Percentiles rank a stretch among this genome's conserved stretches.
phyloP scores from a whole-genome alignment of 2,329 filamentous ascomycete species.

The Alternaria sp. region DNA sequence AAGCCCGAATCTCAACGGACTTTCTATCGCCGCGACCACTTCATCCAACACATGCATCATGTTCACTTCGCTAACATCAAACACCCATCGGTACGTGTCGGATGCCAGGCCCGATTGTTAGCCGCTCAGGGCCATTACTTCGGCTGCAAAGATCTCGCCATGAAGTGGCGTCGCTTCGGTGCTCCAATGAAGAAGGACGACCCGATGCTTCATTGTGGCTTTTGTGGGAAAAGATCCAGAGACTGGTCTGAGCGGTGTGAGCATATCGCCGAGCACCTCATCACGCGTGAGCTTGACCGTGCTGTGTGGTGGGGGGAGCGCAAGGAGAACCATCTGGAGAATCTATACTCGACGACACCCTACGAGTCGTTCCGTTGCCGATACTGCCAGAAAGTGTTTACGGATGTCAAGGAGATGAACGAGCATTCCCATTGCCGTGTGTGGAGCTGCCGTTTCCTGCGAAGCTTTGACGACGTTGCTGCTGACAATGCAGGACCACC shows the following conservation, averaged over 20 bases:
- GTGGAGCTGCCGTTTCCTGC: constrained; percentile 48
- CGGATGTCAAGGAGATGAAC: constrained; percentile 41
- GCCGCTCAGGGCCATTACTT: constrained; percentile 42
- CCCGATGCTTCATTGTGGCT: constrained; percentile 49
- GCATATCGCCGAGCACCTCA: constrained; percentile 46
- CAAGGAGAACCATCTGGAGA: constrained; percentile 45
- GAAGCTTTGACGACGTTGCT: constrained; percentile 46
- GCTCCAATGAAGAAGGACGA: constrained; percentile 48
- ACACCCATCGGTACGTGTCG: constrained; percentile 45
- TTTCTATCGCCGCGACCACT: constrained; percentile 49
- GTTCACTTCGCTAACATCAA: constrained; percentile 48
- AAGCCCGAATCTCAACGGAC: constrained; percentile 49
- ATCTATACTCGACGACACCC: constrained; percentile 38
- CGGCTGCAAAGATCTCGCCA: constrained; percentile 48
- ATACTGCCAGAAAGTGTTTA: constrained; percentile 47
- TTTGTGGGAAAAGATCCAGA: constrained; percentile 44
- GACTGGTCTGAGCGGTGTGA: constrained; percentile 45
- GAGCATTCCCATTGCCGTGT: constrained; percentile 47
- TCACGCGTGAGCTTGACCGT: constrained; percentile 39
- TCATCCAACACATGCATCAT: constrained; percentile 48
- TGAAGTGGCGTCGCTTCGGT: constrained; percentile 48
- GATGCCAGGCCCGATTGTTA: constrained; percentile 44
- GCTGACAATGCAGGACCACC: constrained; percentile 45
- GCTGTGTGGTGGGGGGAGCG: constrained; percentile 46
- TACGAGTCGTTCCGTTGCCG: constrained; percentile 47